Base-by-base conservation (phyloP, 176 grass and related monocot species). In the Secale cereale region DNA sequence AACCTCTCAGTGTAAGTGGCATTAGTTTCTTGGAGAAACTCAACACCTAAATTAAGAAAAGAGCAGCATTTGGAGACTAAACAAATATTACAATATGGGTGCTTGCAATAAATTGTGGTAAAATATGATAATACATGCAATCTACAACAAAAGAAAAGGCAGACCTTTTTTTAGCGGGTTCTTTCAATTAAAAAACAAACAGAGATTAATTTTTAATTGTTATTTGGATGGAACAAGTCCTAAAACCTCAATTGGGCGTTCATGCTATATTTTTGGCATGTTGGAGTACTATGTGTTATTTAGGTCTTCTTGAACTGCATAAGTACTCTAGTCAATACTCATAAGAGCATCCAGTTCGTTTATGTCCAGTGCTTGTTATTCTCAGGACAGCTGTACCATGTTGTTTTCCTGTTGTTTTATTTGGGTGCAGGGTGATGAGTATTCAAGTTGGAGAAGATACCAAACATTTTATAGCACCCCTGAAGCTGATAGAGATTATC, bases 401-500 rank as follows among this genome's bases (percentile, higher is more conserved):
- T 73, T 73, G 32, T 4, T 59, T 57, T 59, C 79, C 65, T 27
- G 36, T 5, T 82, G 7, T 73, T 73, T 72, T 15, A 46, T 46
- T 46, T 46, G 43, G 67, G 33, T 60, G 81, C 68, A 83, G 81
- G 50, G 54, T 4, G 37, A 41, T 22, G 16, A 73, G 33, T 83
- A 83, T 41, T 12, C 2, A 4, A 16, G 71, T 45, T 73, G 36
- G 70, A 73, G n/a, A 39, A 16, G 14, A 10, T 82, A 82, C 23
- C 9, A 15, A 16, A 3, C 23, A 16, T 36, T 16, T 22, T 82
- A 41, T 40, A 26, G 14, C 33, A 82, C 67, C 0, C 5, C 56
- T 30, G 67, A 73, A 60, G 59, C 37, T 41, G 50, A 73, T 82
- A 25, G 66, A 22, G 81, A 82, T 7, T 82, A 72, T 30, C 50